Conservation (phyloP, 805 yeast genomes). For the Cephaloascus albidus region DNA sequence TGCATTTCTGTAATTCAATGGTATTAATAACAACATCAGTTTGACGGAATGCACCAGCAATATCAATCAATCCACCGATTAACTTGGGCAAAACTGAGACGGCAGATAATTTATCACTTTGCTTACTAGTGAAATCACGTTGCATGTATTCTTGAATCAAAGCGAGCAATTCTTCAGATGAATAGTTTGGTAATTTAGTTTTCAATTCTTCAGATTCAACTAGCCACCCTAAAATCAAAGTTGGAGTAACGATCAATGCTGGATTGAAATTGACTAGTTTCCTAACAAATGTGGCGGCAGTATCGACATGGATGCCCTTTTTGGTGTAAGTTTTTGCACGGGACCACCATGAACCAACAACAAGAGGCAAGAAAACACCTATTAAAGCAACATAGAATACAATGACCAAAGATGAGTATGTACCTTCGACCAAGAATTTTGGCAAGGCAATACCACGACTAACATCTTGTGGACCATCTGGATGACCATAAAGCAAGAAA, state of each 20-base stretch:
- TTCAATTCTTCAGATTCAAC: slow-evolving; percentile 59
- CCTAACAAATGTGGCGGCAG: slow-evolving; percentile 75
- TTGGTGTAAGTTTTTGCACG: slow-evolving; percentile 72
- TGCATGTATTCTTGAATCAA: slow-evolving; percentile 50
- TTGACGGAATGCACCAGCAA: slow-evolving; percentile 72
- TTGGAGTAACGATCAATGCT: slow-evolving; percentile 50
- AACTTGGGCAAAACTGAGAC: slow-evolving; percentile 59
- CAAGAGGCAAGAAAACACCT: slow-evolving; percentile 68
- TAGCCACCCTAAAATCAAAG: slow-evolving; percentile 49
- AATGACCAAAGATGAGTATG: slow-evolving; percentile 57
- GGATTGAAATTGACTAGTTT: slow-evolving; percentile 68
- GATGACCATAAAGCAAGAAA: slow-evolving; percentile 85
- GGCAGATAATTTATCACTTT: slow-evolving; percentile 39
- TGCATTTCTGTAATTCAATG: slow-evolving; percentile 56
- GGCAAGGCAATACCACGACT: slow-evolving; percentile 95
- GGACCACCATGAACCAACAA: slow-evolving; percentile 89
- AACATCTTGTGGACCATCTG: slow-evolving; percentile 92
- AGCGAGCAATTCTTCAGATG: slow-evolving; percentile 36
- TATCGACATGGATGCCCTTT: slow-evolving; percentile 69
- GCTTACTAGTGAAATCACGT: slow-evolving; percentile 30
- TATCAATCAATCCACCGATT: slow-evolving; percentile 66
- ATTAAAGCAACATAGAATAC: slow-evolving; percentile 58
- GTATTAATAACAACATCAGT: slow-evolving; percentile 53
- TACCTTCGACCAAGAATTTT: slow-evolving; percentile 77
- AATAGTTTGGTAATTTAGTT: slow-evolving; percentile 26